Conservation (phyloP, 2,329 filamentous ascomycete genomes). For the Neonectria neomacrospora region DNA sequence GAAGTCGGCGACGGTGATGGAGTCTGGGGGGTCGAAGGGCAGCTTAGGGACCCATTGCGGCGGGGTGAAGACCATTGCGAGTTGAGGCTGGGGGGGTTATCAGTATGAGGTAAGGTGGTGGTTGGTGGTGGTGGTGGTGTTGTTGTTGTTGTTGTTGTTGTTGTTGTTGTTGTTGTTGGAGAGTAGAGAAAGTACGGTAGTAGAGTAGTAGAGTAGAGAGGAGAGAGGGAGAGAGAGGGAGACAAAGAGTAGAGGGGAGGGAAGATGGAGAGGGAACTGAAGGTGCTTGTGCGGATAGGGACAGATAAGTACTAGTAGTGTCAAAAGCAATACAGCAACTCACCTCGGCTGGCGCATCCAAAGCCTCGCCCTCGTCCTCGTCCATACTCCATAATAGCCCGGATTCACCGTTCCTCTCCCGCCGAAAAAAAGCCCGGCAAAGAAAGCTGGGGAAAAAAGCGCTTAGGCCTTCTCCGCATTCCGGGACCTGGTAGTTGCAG, state of each 20-base stretch:
- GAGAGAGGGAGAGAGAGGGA: neutral
- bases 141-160: no score
- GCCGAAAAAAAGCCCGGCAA: neutral
- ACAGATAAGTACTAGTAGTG: neutral
- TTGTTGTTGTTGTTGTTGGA: neutral
- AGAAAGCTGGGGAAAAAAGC: slow-evolving; percentile 3
- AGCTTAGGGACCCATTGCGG: slow-evolving; percentile 71
- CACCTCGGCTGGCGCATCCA: neutral
- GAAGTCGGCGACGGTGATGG: slow-evolving; percentile 79
- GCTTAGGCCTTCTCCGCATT: neutral
- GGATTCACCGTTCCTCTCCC: neutral
- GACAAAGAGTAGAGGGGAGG: neutral
- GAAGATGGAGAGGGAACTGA: neutral
- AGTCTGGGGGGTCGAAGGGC: slow-evolving; percentile 74
- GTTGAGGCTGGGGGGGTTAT: neutral
- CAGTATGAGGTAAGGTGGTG: no score
- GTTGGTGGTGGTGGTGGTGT: no score
- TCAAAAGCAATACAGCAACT: neutral
- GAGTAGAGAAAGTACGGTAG: neutral
- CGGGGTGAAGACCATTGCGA: slow-evolving; percentile 66
- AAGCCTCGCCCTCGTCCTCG: neutral
- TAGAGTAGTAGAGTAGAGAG: no score
- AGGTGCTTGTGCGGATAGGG: neutral
- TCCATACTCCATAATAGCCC: no score
- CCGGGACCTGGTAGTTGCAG: neutral